A percentile compares a stretch with the other conserved stretches of the same genome.
Evolutionary conservation across 352 stramenopile genomes (phyloP).

Genomic region (Phytophthora rubi): DNA sequence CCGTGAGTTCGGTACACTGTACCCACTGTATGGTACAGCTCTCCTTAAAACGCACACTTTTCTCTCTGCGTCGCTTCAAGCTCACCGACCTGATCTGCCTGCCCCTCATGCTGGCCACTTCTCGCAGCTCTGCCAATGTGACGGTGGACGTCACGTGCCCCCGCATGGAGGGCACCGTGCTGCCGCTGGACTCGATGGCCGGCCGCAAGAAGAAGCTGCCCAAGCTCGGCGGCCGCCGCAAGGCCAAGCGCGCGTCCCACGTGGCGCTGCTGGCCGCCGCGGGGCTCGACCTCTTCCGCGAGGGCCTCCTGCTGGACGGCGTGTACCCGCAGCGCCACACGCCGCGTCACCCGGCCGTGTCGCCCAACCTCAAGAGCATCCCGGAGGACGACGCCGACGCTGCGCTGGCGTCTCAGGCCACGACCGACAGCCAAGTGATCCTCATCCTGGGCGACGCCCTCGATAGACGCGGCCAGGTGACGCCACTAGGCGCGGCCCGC

Average conservation of each 20-base stretch:
- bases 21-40: neutral
- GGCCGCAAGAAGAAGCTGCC: conserved; percentile 19
- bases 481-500: conserved; percentile 38
- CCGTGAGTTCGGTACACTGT: neutral
- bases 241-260: conserved; percentile 2
- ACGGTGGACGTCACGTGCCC: conserved; percentile 23
- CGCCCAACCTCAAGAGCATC: conserved; percentile 61
- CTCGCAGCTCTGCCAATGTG: conserved; percentile 4
- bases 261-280: conserved; percentile 56
- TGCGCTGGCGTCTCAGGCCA: conserved; percentile 5
- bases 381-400: conserved; percentile 46
- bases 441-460: conserved; percentile 51
- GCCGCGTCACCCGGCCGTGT: conserved; percentile 52
- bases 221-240: conserved; percentile 5
- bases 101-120: conserved; percentile 6
- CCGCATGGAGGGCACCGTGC: conserved; percentile 48
- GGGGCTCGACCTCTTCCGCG: conserved; percentile 67
- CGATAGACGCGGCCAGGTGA: conserved; percentile 35
- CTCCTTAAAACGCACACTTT: neutral
- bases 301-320: conserved; percentile 59
- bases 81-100: neutral
- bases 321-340: conserved; percentile 42
- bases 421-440: conserved; percentile 50
- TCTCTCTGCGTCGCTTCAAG: conserved; percentile 19
- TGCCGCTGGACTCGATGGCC: conserved; percentile 55